These are phyloP conservation scores for Lasiosphaeria ovina DNA, from an alignment of 495 filamentous ascomycete species.

Conservation along the genomic window DNA sequence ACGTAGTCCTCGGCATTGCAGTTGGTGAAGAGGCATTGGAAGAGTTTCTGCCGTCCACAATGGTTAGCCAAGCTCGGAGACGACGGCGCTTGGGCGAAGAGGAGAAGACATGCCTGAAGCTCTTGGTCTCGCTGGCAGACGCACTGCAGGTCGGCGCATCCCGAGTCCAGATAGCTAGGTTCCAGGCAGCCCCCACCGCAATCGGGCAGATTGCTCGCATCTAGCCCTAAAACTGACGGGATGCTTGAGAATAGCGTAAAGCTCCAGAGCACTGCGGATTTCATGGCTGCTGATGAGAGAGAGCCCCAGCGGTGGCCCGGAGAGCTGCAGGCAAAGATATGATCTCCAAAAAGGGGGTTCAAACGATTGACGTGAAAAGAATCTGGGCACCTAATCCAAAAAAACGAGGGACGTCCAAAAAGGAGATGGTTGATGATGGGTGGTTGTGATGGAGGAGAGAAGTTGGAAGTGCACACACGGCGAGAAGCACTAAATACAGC, in stretches of 20 bases:
- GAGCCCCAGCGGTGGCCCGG: not conserved
- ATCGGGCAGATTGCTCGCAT: constrained; percentile 10
- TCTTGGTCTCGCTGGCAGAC: constrained; percentile 18
- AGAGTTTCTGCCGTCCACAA: constrained; percentile 14
- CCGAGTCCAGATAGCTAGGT: not conserved
- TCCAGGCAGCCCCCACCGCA: constrained; percentile 18
- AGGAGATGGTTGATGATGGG: constrained; percentile 20
- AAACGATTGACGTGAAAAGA: constrained; percentile 25
- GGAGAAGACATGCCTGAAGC: constrained; percentile 18
- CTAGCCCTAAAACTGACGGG: constrained; percentile 11
- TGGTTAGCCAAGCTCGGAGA: constrained; percentile 1
- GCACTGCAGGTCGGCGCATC: constrained; percentile 10
- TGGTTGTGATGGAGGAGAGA: constrained; percentile 21
- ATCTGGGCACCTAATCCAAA: constrained; percentile 30
- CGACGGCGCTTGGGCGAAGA: not conserved
- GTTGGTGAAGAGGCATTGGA: constrained; percentile 25
- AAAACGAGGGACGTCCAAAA: constrained; percentile 28
- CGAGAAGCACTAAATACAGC: constrained; percentile 3
- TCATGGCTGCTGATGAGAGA: constrained; percentile 21
- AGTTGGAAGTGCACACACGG: not conserved
- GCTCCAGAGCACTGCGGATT: constrained; percentile 18
- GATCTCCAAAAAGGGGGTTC: constrained; percentile 27
- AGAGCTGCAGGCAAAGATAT: constrained; percentile 27
- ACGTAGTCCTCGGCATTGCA: constrained; percentile 26
- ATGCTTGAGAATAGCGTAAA: constrained; percentile 21